These are phyloP conservation scores for Scheffersomyces quercinus DNA, from an alignment of 1,139 yeast species.

Conservation along the genomic window DNA sequence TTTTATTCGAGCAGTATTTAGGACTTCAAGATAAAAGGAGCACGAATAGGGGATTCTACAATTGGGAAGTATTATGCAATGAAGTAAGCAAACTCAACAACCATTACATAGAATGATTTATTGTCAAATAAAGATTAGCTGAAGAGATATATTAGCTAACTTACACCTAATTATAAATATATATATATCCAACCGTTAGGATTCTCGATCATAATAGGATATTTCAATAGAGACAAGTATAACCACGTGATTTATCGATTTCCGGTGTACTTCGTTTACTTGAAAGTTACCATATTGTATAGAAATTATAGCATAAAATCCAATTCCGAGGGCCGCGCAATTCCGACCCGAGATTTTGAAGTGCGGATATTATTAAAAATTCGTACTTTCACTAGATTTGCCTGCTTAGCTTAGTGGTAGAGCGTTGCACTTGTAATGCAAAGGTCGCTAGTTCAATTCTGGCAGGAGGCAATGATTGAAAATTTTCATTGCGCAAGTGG, in stretches of 20 bases:
- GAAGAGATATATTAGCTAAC: too few relatives aligned
- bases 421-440: slow-evolving; percentile 96
- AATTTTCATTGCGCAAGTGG: slow-evolving; percentile 7
- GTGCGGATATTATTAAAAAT: background rate
- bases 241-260: too few relatives aligned
- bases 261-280: too few relatives aligned
- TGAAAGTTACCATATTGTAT: too few relatives aligned
- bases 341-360: background rate
- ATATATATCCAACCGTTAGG: too few relatives aligned
- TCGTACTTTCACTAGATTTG: slow-evolving; percentile 17
- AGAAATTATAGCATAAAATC: too few relatives aligned
- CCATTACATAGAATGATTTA: slow-evolving; percentile 23
- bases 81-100: slow-evolving; percentile 37
- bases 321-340: background rate
- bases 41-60: slow-evolving; percentile 13
- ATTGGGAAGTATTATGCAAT: slow-evolving; percentile 38
- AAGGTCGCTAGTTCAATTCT: slow-evolving; percentile 95
- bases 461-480: slow-evolving; percentile 68
- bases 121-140: background rate
- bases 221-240: too few relatives aligned
- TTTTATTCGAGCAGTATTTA: slow-evolving; percentile 69
- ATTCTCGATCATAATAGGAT: too few relatives aligned
- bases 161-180: too few relatives aligned
- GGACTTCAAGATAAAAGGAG: slow-evolving; percentile 9
- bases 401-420: slow-evolving; percentile 93